Base-by-base conservation (phyloP, 73 alveolate genomes). In the Blepharisma stoltei region DNA sequence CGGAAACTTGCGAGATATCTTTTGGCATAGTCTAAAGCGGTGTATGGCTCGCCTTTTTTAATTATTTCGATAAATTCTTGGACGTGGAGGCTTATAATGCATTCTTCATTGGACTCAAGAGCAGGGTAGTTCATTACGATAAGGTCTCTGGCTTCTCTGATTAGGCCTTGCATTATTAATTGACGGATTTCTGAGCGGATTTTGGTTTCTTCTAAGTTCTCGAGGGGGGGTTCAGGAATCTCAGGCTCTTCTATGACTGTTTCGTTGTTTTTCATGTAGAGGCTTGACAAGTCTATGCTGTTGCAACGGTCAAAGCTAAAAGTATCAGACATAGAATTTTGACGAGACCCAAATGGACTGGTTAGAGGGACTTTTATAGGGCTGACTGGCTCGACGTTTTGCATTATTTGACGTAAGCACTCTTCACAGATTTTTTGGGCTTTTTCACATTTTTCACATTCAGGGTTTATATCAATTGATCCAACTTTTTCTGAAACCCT, bases 41-140 rank as follows among this genome's bases (percentile, higher is more conserved):
- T 14, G 23, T 18, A 25, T 14, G 11, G 38, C 23, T 60, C 48
- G n/a, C 23, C 23, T 14, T n/a, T 38, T 60, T 60, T 60, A 60
- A 60, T 60, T 9, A 60, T 8, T 25, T 60, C 73, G 23, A 60
- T 60, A 60, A 60, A 60, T 38, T 60, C 73, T 25, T 60, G 73
- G n/a, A 60, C 46, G 23, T n/a, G 49, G 3, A 60, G 23, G 46
- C 23, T 14, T 14, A 60, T n/a, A n/a, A 60, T 60, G 23, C 73
- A 60, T 8, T 14, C 46, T 25, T 60, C 73, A 60, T 60, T 38
- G 0, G 38, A 14, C 18, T 14, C 46, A n/a, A 60, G 14, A 14
- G 14, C 73, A 20, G 73, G 73, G 4, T 14, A 60, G 23, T 5
- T 20, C 46, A 14, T 38, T 18, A 38, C 23, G 0, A 60, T 14